Conservation (phyloP, 352 stramenopile genomes). For the Phytopythium sindhum region DNA sequence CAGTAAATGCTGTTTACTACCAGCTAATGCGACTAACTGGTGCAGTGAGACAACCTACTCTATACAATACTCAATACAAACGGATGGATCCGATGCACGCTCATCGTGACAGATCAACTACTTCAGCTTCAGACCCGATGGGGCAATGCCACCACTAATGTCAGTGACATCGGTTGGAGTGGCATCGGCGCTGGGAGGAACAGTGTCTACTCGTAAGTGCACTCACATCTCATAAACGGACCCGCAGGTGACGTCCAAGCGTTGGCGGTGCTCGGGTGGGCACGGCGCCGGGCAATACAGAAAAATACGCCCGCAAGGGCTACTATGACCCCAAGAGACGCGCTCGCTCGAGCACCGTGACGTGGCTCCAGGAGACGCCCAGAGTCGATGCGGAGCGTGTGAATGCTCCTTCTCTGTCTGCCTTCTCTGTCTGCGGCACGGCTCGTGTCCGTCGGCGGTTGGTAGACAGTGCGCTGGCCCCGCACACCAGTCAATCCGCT, state of each 20-base stretch:
- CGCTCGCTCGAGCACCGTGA: background rate
- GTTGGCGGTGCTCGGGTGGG: too few species aligned
- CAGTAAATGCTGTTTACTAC: too few species aligned
- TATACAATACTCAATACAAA: too few species aligned
- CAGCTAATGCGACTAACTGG: too few species aligned
- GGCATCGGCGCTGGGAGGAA: background rate
- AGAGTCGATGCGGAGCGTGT: too few species aligned
- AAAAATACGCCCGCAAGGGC: too few species aligned
- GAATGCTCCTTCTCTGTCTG: too few species aligned
- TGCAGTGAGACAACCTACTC: background rate
- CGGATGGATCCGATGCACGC: background rate
- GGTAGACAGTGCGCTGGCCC: background rate
- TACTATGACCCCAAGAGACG: too few species aligned
- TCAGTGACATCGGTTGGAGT: background rate
- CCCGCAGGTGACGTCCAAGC: background rate
- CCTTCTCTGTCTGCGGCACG: too few species aligned
- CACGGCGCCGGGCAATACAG: too few species aligned
- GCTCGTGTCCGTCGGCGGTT: too few species aligned
- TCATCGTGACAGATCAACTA: background rate
- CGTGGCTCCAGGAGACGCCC: background rate
- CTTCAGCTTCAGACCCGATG: background rate
- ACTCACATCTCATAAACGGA: background rate
- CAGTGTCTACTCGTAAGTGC: slow-evolving; percentile 8
- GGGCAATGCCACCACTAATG: too few species aligned
- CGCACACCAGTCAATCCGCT: background rate